A percentile compares a stretch with the other conserved stretches of the same genome.
phyloP scores from a whole-genome alignment of 768 basidiomycete species.

The Panaeolus cyanescens region DNA sequence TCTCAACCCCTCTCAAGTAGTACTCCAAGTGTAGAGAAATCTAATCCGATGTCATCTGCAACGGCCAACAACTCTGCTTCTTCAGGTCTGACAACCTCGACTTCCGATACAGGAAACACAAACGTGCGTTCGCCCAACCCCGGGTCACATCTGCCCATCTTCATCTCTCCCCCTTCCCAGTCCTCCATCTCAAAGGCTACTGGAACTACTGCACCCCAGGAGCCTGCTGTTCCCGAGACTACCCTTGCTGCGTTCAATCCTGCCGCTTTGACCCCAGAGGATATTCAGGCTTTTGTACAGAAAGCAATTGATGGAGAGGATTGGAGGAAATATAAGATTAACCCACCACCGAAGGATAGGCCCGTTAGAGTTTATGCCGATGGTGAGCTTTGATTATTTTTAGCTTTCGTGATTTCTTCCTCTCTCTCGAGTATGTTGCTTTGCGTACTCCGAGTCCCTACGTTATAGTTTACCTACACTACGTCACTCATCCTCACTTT shows the following conservation, averaged over 20 bases:
- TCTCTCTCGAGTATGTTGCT: background rate
- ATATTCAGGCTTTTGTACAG: slow-evolving; percentile 77
- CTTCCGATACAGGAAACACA: background rate
- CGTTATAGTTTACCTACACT: slow-evolving; percentile 11
- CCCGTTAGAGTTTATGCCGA: slow-evolving; percentile 94
- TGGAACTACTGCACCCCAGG: slow-evolving; percentile 24
- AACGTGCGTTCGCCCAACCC: slow-evolving; percentile 16
- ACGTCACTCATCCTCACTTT: slow-evolving; percentile 26
- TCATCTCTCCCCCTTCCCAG: slow-evolving; percentile 34
- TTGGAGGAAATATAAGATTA: slow-evolving; percentile 77
- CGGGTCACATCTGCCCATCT: slow-evolving; percentile 31
- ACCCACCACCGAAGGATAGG: slow-evolving; percentile 75
- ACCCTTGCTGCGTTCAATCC: slow-evolving; percentile 55
- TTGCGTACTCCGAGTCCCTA: slow-evolving; percentile 3
- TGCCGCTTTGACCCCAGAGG: slow-evolving; percentile 67
- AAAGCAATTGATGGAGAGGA: slow-evolving; percentile 74
- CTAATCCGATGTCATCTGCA: slow-evolving; percentile 13
- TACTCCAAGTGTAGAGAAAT: slow-evolving; percentile 23
- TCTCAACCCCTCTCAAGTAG: slow-evolving; percentile 9
- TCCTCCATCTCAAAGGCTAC: slow-evolving; percentile 26
- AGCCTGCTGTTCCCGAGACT: slow-evolving; percentile 42
- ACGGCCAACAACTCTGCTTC: slow-evolving; percentile 4
- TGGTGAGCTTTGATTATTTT: slow-evolving; percentile 48
- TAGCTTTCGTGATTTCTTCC: background rate
- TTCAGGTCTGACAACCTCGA: background rate